These are phyloP conservation scores for Amanita subjunquillea DNA, from an alignment of 768 basidiomycete species.

Conservation along the genomic window DNA sequence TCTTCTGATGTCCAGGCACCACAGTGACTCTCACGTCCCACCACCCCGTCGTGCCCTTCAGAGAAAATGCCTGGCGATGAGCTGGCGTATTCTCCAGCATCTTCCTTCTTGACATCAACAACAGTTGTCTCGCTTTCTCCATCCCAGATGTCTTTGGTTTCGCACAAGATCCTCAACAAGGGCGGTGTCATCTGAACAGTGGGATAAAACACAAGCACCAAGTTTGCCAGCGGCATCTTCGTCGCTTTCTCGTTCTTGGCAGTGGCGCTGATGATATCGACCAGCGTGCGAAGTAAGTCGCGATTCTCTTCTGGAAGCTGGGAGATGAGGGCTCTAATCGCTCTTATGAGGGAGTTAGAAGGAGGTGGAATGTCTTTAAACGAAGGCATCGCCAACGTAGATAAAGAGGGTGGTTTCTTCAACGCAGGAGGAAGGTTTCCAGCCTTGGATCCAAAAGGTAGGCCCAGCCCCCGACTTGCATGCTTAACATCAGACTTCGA, in stretches of 20 bases:
- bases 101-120: constrained; percentile 20
- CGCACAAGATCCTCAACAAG: constrained; percentile 62
- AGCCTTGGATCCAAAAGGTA: constrained; percentile 29
- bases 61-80: constrained; percentile 14
- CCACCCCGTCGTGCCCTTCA: constrained; percentile 18
- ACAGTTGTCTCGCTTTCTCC: constrained; percentile 18
- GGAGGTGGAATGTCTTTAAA: constrained; percentile 52
- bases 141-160: constrained; percentile 60
- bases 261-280: constrained; percentile 71
- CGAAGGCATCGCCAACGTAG: constrained; percentile 66
- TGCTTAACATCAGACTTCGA: constrained; percentile 10
- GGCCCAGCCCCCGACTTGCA: constrained; percentile 15
- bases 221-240: constrained; percentile 88
- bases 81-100: constrained; percentile 12
- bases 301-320: constrained; percentile 73
- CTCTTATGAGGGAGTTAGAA: constrained; percentile 44
- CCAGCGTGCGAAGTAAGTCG: constrained; percentile 75
- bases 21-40: constrained; percentile 14
- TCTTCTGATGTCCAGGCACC: constrained; percentile 19
- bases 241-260: constrained; percentile 59
- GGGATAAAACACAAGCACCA: constrained; percentile 83
- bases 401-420: constrained; percentile 72
- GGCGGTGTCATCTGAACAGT: constrained; percentile 73
- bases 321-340: constrained; percentile 52
- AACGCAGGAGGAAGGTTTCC: constrained; percentile 24